Evolutionary conservation across 176 grass and related monocot species (phyloP).

Genomic region (Chloris gayana): DNA sequence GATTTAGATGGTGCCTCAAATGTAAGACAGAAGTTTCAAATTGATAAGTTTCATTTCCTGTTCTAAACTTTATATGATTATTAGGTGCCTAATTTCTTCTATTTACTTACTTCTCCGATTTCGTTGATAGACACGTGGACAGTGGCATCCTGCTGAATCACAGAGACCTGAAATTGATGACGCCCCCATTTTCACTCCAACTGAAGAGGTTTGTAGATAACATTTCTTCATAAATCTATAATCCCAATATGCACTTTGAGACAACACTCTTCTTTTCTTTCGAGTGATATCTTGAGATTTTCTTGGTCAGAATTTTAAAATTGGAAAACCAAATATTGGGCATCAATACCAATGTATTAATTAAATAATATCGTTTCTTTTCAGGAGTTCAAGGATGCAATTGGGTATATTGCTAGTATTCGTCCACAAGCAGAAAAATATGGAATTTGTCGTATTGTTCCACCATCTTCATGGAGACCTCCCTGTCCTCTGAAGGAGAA

Average conservation of each 20-base stretch:
- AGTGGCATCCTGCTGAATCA: constrained; percentile 61
- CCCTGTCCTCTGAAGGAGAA: constrained; percentile 75
- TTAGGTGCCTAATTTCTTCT: constrained; percentile 6
- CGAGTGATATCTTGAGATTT: not conserved
- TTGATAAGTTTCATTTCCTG: constrained; percentile 27
- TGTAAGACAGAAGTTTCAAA: constrained; percentile 28
- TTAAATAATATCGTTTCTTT: constrained; percentile 36
- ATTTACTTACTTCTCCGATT: not conserved
- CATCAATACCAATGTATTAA: not conserved
- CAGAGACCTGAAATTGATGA: constrained; percentile 74
- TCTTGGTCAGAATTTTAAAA: not conserved
- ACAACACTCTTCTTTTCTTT: not conserved
- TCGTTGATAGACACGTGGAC: constrained; percentile 39
- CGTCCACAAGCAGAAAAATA: constrained; percentile 70
- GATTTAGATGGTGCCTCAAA: constrained; percentile 27
- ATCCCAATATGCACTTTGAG: constrained; percentile 1
- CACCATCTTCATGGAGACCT: constrained; percentile 77
- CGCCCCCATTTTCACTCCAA: constrained; percentile 84
- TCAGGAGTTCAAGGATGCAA: constrained; percentile 93
- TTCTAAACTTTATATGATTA: not conserved
- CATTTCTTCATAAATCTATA: constrained; percentile 19
- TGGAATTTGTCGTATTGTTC: constrained; percentile 92
- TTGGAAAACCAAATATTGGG: not conserved
- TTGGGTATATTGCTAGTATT: constrained; percentile 78
- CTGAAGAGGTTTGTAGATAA: constrained; percentile 72